These are phyloP conservation scores for Phytopythium aichiense DNA, from an alignment of 352 stramenopile genomes.

Conservation along the genomic window DNA sequence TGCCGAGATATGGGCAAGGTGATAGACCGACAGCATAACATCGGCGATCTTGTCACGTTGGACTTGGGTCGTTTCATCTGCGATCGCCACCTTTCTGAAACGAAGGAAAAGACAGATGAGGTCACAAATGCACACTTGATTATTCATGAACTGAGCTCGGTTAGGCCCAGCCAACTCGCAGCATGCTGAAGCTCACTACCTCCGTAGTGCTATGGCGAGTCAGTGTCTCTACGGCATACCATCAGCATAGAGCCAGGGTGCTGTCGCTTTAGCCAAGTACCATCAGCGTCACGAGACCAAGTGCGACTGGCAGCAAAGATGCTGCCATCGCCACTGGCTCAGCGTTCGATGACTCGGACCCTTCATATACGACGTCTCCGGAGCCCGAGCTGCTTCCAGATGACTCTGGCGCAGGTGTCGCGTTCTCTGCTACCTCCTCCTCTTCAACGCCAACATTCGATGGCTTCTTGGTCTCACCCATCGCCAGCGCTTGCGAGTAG, in stretches of 20 bases:
- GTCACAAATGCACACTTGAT: not conserved
- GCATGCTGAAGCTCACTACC: not conserved
- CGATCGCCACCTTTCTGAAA: too few species aligned
- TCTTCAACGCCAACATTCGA: conserved; percentile 16
- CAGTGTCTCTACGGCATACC: not conserved
- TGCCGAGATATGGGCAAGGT: too few species aligned
- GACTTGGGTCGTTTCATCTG: too few species aligned
- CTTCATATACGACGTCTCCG: not conserved
- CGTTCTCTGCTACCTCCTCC: not conserved
- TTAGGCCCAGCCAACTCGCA: not conserved
- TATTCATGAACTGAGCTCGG: not conserved
- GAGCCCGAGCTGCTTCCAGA: not conserved
- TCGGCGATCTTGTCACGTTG: too few species aligned
- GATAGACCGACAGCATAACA: too few species aligned
- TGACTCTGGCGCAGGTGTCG: not conserved
- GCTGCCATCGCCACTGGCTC: not conserved
- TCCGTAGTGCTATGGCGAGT: too few species aligned
- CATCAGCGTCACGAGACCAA: not conserved
- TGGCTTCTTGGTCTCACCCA: conserved; percentile 22
- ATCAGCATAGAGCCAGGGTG: not conserved
- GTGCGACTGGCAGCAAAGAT: not conserved
- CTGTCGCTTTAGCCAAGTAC: not conserved
- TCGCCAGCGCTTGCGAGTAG: conserved; percentile 10
- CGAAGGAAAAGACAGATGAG: not conserved
- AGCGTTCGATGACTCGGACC: not conserved